A percentile compares a stretch with the other conserved stretches of the same genome.
Evolutionary conservation across 257 asterid genomes (phyloP).

Genomic region (Agastache rugosa): DNA sequence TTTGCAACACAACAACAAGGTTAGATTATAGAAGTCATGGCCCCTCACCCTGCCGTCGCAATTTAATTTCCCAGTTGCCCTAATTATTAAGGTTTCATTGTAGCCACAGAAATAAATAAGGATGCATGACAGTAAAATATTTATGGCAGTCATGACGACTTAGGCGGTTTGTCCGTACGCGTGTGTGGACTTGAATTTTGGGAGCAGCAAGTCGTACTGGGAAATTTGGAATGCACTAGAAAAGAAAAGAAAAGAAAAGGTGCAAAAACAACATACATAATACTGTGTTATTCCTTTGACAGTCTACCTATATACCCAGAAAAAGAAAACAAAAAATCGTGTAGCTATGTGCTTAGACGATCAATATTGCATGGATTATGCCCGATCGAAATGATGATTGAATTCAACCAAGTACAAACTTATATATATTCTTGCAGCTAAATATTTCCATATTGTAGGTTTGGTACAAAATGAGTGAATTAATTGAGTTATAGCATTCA

Average conservation of each 20-base stretch:
- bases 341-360: too few relatives aligned
- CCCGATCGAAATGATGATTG: too few relatives aligned
- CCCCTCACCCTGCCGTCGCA: constrained; percentile 26
- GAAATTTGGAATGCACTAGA: neutral
- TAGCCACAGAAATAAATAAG: constrained; percentile 34
- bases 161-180: constrained; percentile 18
- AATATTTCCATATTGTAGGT: too few relatives aligned
- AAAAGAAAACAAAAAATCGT: too few relatives aligned
- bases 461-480: too few relatives aligned
- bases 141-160: constrained; percentile 1
- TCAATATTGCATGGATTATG: too few relatives aligned
- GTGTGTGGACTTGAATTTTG: neutral
- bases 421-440: neutral
- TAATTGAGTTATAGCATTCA: too few relatives aligned
- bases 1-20: constrained; percentile 11
- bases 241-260: too few relatives aligned
- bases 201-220: neutral
- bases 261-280: neutral
- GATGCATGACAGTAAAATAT: neutral
- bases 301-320: neutral
- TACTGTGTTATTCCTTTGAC: neutral
- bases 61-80: constrained; percentile 39
- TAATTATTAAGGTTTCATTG: constrained; percentile 23
- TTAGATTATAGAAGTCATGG: constrained; percentile 29
- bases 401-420: too few relatives aligned